Base-by-base conservation (phyloP, 1,284 basidiomycete genomes). In the Moesziomyces parantarcticus region DNA sequence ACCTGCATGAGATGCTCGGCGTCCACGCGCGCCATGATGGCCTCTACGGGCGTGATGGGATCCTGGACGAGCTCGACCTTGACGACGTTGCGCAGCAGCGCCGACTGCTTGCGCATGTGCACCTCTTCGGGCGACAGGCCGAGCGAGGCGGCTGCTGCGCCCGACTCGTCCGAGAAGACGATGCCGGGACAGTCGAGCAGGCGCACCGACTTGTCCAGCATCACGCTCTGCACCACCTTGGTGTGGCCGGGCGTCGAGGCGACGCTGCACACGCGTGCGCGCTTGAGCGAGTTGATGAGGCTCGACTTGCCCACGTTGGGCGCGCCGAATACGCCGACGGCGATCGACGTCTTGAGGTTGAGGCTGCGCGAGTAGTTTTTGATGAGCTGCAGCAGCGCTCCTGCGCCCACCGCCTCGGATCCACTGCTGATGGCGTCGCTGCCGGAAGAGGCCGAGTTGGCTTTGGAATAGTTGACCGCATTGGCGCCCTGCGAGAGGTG, bases 261-360 rank as follows among this genome's bases (percentile, higher is more conserved):
- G n/a, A 98, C 94, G 3, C 91, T 90, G 79, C 96, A 95, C 20
- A 81, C 81, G 1, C 79, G 45, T 0, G 79, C 58, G 44, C 95
- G 87, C 85, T 97, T 96, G 55, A 99, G 86, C 52, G 92, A 93
- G 85, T 99, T 99, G 86, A 99, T 97, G 60, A 99, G 84, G 76
- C 90, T 93, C 61, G 92, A 94, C 86, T 99, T 99, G 11, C 96
- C 96, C 56, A 98, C 96, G 85, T 99, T 99, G 4, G 96, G 96
- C 81, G 95, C 96, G 1, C 96, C 96, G 32, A 98, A 93, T 22
- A 98, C 91, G 18, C 96, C 96, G 55, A 98, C 90, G 0, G 94
- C 96, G 50, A 83, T 76, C 13, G 75, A 77, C 34, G 78, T 75
- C 58, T 78, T 80, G 20, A 77, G 57, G 56, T 77, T 77, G 21